Percentiles rank a stretch among this genome's conserved stretches.
phyloP scores from a whole-genome alignment of 192 early-diverging fungal species.

The Podila verticillata region DNA sequence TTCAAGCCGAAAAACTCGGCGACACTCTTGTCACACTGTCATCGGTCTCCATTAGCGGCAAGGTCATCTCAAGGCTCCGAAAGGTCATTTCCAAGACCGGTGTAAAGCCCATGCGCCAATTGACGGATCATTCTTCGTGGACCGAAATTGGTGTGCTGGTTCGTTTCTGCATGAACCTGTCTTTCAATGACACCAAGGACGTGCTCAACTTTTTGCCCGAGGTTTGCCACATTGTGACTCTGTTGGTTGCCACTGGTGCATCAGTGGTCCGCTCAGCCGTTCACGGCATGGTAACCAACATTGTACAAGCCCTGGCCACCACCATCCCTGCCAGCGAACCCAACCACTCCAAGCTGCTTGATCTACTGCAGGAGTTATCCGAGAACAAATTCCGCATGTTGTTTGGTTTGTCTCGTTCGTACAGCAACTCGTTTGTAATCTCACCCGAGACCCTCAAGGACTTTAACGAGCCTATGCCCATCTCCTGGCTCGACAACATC shows the following conservation, averaged over 20 bases:
- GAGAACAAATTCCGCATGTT: slow-evolving; percentile 82
- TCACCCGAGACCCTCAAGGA: slow-evolving; percentile 64
- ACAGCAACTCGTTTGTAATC: slow-evolving; percentile 75
- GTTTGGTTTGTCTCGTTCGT: slow-evolving; percentile 79
- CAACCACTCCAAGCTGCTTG: slow-evolving; percentile 63
- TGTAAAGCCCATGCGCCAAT: slow-evolving; percentile 70
- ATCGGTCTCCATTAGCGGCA: slow-evolving; percentile 80
- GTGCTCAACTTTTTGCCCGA: slow-evolving; percentile 86
- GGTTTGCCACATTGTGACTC: slow-evolving; percentile 83
- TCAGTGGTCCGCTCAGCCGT: slow-evolving; percentile 87
- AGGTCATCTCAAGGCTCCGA: slow-evolving; percentile 82
- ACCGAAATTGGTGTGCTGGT: slow-evolving; percentile 92
- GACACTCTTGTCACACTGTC: slow-evolving; percentile 89
- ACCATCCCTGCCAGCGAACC: slow-evolving; percentile 64
- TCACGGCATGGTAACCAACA: slow-evolving; percentile 93
- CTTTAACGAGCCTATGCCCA: slow-evolving; percentile 59
- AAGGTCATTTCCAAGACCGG: slow-evolving; percentile 87
- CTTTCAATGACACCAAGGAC: slow-evolving; percentile 83
- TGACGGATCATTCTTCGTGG: slow-evolving; percentile 89
- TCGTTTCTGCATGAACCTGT: slow-evolving; percentile 88
- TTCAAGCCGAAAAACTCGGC: slow-evolving; percentile 84
- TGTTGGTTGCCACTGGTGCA: slow-evolving; percentile 87
- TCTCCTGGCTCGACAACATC: slow-evolving; percentile 62
- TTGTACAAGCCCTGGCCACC: slow-evolving; percentile 85
- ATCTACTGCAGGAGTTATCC: slow-evolving; percentile 78